Evolutionary conservation across 495 filamentous ascomycete species (phyloP).

Genomic region (Pyronema omphalodes): DNA sequence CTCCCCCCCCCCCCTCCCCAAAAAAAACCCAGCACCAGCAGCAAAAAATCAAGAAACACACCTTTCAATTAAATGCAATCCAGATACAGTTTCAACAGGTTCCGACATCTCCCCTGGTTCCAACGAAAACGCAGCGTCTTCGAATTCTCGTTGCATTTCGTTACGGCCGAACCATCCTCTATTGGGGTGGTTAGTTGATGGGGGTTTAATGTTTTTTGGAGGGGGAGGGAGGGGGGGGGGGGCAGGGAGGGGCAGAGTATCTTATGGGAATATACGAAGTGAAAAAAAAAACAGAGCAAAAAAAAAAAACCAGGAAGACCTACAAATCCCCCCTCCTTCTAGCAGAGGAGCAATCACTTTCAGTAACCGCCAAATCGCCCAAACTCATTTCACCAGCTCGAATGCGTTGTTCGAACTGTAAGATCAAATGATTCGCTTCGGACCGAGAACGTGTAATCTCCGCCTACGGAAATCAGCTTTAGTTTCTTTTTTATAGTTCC

Average conservation of each 20-base stretch:
- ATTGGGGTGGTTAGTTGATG: neutral
- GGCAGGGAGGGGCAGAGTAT: no score
- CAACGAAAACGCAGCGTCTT: slow-evolving; percentile 78
- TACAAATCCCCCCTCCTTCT: slow-evolving; percentile 83
- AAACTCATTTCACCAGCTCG: slow-evolving; percentile 44
- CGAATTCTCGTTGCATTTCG: slow-evolving; percentile 99
- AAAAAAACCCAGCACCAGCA: no score
- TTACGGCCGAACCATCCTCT: slow-evolving; percentile 79
- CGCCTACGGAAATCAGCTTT: slow-evolving; percentile 22
- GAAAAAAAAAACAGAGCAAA: neutral
- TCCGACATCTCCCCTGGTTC: slow-evolving; percentile 67
- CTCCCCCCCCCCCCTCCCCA: no score
- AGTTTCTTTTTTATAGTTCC: no score
- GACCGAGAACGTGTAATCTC: slow-evolving; percentile 74
- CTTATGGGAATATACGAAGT: no score
- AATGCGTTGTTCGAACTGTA: slow-evolving; percentile 54
- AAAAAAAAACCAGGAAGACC: slow-evolving; percentile 12
- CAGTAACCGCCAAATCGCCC: slow-evolving; percentile 63
- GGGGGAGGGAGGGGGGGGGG: no score
- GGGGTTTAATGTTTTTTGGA: no score
- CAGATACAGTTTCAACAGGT: slow-evolving; percentile 77
- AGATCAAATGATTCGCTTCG: slow-evolving; percentile 61
- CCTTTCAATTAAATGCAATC: slow-evolving; percentile 90
- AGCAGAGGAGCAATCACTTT: slow-evolving; percentile 88
- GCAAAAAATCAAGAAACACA: no score